These are phyloP conservation scores for Beta corolliflora DNA, from an alignment of 179 eudicot species.

Conservation along the genomic window DNA sequence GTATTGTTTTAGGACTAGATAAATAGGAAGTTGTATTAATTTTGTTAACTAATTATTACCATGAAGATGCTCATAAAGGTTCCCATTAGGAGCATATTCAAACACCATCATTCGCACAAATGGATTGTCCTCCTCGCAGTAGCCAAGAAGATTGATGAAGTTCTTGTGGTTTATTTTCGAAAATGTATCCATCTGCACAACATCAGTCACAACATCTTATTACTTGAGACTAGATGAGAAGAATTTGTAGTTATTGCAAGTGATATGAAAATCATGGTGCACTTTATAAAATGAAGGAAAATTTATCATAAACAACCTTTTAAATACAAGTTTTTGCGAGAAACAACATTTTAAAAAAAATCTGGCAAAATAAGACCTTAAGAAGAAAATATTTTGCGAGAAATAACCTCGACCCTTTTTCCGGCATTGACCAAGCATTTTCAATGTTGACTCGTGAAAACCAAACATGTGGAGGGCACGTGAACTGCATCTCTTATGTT, in stretches of 20 bases:
- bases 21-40: neutral
- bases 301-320: too few relatives aligned
- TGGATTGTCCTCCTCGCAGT: constrained; percentile 86
- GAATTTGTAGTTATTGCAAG: neutral
- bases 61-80: constrained; percentile 85
- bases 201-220: constrained; percentile 7
- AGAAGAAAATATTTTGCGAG: too few relatives aligned
- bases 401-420: too few relatives aligned
- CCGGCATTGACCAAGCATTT: too few relatives aligned
- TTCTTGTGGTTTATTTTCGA: constrained; percentile 93
- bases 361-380: too few relatives aligned
- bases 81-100: constrained; percentile 91
- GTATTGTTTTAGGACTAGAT: neutral
- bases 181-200: constrained; percentile 59
- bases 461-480: too few relatives aligned
- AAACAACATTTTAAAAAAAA: too few relatives aligned
- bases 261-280: neutral
- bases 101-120: constrained; percentile 95
- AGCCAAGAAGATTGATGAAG: constrained; percentile 85
- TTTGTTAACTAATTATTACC: constrained; percentile 40
- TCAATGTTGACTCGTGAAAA: too few relatives aligned
- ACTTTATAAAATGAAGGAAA: neutral
- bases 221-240: constrained; percentile 11
- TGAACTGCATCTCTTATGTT: too few relatives aligned
- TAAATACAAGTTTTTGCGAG: too few relatives aligned